Evolutionary conservation across 257 asterid genomes (phyloP), one percentile per base, ranked within the genome.

Genomic region (Solanum etuberosum): DNA sequence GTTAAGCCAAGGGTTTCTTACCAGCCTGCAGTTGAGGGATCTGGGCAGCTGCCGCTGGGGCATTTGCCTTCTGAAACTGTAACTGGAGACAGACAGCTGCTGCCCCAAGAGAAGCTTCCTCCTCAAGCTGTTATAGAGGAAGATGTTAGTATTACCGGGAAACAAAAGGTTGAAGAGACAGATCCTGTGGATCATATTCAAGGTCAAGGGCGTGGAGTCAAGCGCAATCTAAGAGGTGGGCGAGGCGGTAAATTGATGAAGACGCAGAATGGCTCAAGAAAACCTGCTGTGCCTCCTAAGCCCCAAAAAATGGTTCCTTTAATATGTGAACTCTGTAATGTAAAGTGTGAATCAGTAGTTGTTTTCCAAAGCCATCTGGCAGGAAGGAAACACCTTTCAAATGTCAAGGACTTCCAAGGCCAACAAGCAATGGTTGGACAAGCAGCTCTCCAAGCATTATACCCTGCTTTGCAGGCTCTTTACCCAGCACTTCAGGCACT

Each of bases 331-430:
- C 81, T 94, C 63, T 94, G 97, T 74, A 90, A 92, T 7, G 93
- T 92, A 5, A 92, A 88, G 83, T 94, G 97, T 84, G 94, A 92
- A 86, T 89, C 97, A 15, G 63, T 37, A n/a, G 90, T 90, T 29
- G 93, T 89, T 82, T 94, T 93, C 88, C 95, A 93, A 72, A 90
- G 93, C 46, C 97, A 94, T 89, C 84, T 94, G 93, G 87, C 82
- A n/a, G 97, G 97, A 86, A 93, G 89, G 90, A 94, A 90, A 90
- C 97, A 94, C 93, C 89, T 72, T 61, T 80, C 88, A 51, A 94
- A 94, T 67, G 92, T 92, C n/a, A 92, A 92, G 88, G 92, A 89
- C 48, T 93, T 92, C 86, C 85, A 92, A 88, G 86, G 90, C 83
- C 90, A 88, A 46, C 91, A 91, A 85, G 91, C 88, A 84, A 80